Conservation (phyloP, 495 filamentous ascomycete species). For the Talaromyces adpressus region DNA sequence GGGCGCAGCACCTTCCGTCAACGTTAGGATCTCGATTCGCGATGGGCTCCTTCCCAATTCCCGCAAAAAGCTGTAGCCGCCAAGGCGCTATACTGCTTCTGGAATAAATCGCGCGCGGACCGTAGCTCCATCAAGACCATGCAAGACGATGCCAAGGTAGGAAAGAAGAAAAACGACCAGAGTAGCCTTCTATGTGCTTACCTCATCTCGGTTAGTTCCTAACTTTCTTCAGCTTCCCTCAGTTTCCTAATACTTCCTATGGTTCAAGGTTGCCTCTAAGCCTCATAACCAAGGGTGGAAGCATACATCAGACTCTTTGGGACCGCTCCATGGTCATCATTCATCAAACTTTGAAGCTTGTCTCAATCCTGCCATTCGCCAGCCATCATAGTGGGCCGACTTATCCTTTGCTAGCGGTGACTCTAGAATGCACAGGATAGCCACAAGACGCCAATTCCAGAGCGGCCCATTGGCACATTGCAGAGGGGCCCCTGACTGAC, state of each 20-base stretch:
- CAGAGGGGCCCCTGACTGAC: not conserved
- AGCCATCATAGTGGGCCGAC: not conserved
- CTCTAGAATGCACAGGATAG: not conserved
- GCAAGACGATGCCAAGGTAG: not conserved
- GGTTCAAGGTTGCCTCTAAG: no score
- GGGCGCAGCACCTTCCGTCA: not conserved
- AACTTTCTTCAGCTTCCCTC: not conserved
- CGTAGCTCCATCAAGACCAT: not conserved
- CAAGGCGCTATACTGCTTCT: not conserved
- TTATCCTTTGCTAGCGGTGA: not conserved
- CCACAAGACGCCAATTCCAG: not conserved
- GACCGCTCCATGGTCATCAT: no score
- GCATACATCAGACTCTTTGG: no score
- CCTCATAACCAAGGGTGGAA: no score
- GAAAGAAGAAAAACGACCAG: not conserved
- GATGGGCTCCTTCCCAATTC: not conserved
- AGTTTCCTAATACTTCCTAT: no score
- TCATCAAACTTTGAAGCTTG: not conserved
- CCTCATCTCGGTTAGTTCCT: not conserved
- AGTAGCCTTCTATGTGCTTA: not conserved
- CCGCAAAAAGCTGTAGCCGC: not conserved
- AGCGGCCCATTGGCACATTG: not conserved
- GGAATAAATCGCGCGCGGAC: not conserved
- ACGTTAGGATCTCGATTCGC: not conserved
- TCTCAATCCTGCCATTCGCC: not conserved